These are phyloP conservation scores for Hygrocybe punicea DNA, from an alignment of 768 basidiomycete genomes.

Conservation along the genomic window DNA sequence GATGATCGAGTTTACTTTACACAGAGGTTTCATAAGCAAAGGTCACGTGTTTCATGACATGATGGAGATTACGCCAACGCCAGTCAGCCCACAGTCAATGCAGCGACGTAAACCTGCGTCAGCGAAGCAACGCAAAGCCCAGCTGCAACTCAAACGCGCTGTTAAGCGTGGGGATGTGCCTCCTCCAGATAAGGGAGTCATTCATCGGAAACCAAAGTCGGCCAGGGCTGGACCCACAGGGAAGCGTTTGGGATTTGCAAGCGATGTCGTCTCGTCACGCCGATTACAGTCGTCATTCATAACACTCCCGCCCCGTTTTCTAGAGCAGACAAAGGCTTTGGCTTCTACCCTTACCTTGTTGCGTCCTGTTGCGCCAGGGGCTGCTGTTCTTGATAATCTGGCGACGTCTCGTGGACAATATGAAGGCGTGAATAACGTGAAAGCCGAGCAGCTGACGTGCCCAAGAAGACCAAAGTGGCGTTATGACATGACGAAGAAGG, in stretches of 20 bases:
- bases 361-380: constrained; percentile 52
- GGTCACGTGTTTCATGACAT: not conserved
- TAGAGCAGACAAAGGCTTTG: constrained; percentile 56
- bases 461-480: constrained; percentile 84
- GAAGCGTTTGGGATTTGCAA: constrained; percentile 21
- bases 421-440: constrained; percentile 2
- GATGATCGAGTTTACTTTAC: too few relatives aligned
- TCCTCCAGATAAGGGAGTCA: constrained; percentile 34
- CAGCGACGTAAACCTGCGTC: constrained; percentile 55
- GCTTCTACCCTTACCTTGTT: constrained; percentile 51
- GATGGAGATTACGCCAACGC: not conserved
- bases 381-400: constrained; percentile 36
- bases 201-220: constrained; percentile 26
- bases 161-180: constrained; percentile 74
- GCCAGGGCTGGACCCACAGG: constrained; percentile 33
- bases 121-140: constrained; percentile 65
- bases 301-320: constrained; percentile 54
- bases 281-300: constrained; percentile 70
- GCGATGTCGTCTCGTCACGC: constrained; percentile 40
- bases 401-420: constrained; percentile 1
- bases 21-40: too few relatives aligned
- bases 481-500: constrained; percentile 80
- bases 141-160: constrained; percentile 76
- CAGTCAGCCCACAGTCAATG: constrained; percentile 21
- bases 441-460: constrained; percentile 34